Evolutionary conservation across 345 rosid species (phyloP), one percentile per base, ranked within the genome.

Genomic region (Hevea brasiliensis): DNA sequence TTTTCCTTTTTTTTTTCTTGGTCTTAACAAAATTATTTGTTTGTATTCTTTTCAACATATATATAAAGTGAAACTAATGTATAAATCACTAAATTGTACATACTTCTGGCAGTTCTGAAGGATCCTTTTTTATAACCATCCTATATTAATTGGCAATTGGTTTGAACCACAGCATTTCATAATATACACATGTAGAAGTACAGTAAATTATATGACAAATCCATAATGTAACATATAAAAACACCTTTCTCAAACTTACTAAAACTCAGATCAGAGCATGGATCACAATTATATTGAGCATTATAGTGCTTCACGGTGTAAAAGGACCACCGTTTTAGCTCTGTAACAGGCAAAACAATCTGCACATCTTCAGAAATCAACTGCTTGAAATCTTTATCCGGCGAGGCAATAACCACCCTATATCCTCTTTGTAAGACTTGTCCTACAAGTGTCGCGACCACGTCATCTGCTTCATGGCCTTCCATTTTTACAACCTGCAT

Each of bases 371-470:
- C 95, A 74, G 95, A 92, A 57, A 94, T 84, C 81, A 94, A 79
- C 84, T 94, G 98, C 89, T 92, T 94, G 72, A 94, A 94, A 82
- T 92, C 97, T 86, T 94, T 94, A 77, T 94, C 98, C 4, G 97
- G 98, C 59, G 98, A 94, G 73, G 97, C 97, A 82, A 92, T 77
- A 73, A 90, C 97, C 20, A 81, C 95, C 0, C 74, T 77, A 69
- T 85, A 80, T 58, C 97, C 92, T 82, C 80, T 86, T 77, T 78
- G 80, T 58, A 90, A 74, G 67, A 84, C 98, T 82, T 92, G 97
- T 67, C 72, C 87, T 27, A 78, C 83, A 12, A 94, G 85, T 13
- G 97, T 92, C 40, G 97, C 98, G 54, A 94, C 88, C 24, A 94
- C 95, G 78, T 94, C 97, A 76, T 92, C 97, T 61, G 98, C 98